These are phyloP conservation scores for Bimuria novae-zelandiae DNA, from an alignment of 2,329 filamentous ascomycete genomes.

Conservation along the genomic window DNA sequence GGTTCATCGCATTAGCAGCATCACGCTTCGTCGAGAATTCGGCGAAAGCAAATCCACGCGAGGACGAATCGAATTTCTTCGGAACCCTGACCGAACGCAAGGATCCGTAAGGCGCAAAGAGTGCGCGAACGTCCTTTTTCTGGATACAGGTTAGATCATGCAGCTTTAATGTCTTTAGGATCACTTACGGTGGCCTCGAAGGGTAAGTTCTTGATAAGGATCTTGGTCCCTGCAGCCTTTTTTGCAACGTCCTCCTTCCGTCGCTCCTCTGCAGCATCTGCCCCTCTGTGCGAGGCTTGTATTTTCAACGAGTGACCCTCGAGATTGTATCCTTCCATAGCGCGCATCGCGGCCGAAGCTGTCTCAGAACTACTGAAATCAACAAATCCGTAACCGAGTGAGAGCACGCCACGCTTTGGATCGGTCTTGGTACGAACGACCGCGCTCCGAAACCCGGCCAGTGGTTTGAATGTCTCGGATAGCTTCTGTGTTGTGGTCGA, in stretches of 20 bases:
- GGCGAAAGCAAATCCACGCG: conserved; percentile 94
- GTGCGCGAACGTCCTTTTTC: conserved; percentile 85
- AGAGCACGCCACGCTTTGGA: conserved; percentile 87
- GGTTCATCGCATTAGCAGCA: conserved; percentile 87
- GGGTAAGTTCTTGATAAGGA: conserved; percentile 97
- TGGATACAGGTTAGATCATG: conserved; percentile 26
- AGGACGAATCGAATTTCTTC: conserved; percentile 87
- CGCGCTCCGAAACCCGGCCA: conserved; percentile 88
- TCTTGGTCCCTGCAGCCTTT: conserved; percentile 83
- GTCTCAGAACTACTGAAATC: conserved; percentile 81
- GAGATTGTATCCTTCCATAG: conserved; percentile 89
- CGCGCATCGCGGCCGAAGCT: conserved; percentile 76
- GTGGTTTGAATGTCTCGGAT: conserved; percentile 74
- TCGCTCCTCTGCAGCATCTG: conserved; percentile 85
- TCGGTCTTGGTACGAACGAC: conserved; percentile 92
- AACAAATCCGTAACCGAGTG: conserved; percentile 93
- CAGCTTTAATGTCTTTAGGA: conserved; percentile 4
- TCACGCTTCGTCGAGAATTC: conserved; percentile 92
- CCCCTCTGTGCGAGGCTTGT: conserved; percentile 82
- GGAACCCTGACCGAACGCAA: conserved; percentile 91
- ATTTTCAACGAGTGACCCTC: conserved; percentile 85
- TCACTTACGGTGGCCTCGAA: conserved; percentile 70
- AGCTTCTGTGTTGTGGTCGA: conserved; percentile 78
- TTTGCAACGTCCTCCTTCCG: conserved; percentile 81
- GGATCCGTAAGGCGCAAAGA: conserved; percentile 90